Percentiles rank a stretch among this genome's conserved stretches.
Evolutionary conservation across 257 asterid species (phyloP).

Genomic region (Dorcoceras hygrometricum): DNA sequence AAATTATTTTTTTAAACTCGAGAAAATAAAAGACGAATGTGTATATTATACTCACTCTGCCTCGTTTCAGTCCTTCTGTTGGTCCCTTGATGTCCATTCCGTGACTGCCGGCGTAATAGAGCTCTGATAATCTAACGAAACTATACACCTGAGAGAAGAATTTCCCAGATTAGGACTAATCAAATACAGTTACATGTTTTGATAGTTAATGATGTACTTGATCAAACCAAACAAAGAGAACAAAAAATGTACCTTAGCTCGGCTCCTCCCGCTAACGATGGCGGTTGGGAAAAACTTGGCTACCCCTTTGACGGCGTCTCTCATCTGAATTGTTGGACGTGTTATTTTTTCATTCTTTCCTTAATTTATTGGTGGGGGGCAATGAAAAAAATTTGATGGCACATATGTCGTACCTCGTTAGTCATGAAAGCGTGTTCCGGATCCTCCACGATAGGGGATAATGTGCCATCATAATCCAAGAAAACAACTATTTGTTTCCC

Average conservation of each 20-base stretch:
- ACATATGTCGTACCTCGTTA: constrained; percentile 39
- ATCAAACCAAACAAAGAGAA: too few species aligned
- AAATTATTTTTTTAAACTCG: background rate
- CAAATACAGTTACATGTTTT: background rate
- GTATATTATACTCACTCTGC: constrained; percentile 43
- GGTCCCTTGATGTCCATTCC: constrained; percentile 99
- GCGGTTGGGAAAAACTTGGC: constrained; percentile 84
- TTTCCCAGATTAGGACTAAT: background rate
- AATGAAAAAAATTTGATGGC: too few species aligned
- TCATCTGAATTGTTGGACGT: constrained; percentile 50
- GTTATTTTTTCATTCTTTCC: too few species aligned
- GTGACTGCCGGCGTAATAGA: constrained; percentile 94
- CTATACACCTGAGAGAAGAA: constrained; percentile 40
- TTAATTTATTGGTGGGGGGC: too few species aligned
- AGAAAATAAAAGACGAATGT: background rate
- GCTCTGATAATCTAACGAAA: constrained; percentile 69
- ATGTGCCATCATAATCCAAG: constrained; percentile 77
- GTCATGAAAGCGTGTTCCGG: constrained; percentile 77
- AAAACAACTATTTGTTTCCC: constrained; percentile 74
- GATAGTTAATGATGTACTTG: background rate
- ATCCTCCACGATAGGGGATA: constrained; percentile 74
- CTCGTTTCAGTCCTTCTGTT: constrained; percentile 40
- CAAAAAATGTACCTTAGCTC: constrained; percentile 57
- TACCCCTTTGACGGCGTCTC: constrained; percentile 60
- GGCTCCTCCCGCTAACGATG: constrained; percentile 78